These are phyloP conservation scores for Turritis glabra DNA, from an alignment of 345 rosid genomes.

Conservation along the genomic window DNA sequence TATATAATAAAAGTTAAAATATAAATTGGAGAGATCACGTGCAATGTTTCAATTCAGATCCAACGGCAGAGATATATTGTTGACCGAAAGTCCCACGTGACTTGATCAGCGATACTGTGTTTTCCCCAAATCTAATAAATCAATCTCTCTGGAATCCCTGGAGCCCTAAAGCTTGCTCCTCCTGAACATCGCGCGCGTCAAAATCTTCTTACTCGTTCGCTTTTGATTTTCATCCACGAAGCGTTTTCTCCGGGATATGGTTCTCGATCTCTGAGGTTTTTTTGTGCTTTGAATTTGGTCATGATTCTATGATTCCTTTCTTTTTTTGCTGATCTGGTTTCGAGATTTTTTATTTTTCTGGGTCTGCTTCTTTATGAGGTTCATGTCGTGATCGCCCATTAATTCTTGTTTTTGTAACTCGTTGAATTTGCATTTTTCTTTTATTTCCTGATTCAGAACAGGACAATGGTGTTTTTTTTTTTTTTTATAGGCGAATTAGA, in stretches of 20 bases:
- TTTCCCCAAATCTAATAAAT: slow-evolving; percentile 3
- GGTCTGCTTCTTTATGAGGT: not conserved
- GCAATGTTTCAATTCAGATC: slow-evolving; percentile 21
- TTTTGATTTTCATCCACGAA: slow-evolving; percentile 4
- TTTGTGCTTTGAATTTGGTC: not conserved
- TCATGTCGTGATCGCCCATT: not conserved
- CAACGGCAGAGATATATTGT: slow-evolving; percentile 23
- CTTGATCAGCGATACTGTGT: slow-evolving; percentile 23
- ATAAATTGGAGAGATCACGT: slow-evolving; percentile 1
- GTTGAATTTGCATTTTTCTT: not conserved
- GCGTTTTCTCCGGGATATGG: not conserved
- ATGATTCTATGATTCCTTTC: not conserved
- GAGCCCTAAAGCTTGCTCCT: slow-evolving; percentile 14
- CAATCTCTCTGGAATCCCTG: slow-evolving; percentile 26
- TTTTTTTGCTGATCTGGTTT: slow-evolving; percentile 22
- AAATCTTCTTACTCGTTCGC: not conserved
- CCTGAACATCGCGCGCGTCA: slow-evolving; percentile 7
- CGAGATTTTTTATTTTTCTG: slow-evolving; percentile 8
- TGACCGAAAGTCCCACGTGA: slow-evolving; percentile 37
- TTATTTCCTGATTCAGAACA: not conserved
- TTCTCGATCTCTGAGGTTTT: slow-evolving; percentile 31
- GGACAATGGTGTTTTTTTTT: not conserved
- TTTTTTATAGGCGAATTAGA: not conserved
- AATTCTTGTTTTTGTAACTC: not conserved
- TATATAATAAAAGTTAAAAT: not conserved